These are phyloP conservation scores for Neurospora sp. DNA, from an alignment of 495 filamentous ascomycete genomes.

Conservation along the genomic window DNA sequence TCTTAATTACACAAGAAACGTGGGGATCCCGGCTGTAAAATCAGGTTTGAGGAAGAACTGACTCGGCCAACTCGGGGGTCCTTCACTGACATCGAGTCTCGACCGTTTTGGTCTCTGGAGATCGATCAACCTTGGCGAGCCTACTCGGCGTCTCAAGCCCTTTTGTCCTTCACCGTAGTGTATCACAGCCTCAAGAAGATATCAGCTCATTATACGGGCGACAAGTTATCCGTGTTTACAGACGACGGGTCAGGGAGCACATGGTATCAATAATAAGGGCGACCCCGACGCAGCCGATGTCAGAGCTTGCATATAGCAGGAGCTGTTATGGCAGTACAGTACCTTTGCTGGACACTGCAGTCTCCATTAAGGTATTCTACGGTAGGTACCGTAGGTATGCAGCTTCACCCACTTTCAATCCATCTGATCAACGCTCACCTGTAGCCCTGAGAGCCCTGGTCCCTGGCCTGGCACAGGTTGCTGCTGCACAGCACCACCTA, in stretches of 20 bases:
- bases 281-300: slow-evolving; percentile 33
- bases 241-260: slow-evolving; percentile 15
- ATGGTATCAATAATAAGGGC: slow-evolving; percentile 25
- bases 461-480: slow-evolving; percentile 35
- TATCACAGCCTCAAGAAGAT: not conserved
- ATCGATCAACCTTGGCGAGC: not conserved
- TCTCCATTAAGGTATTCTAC: not conserved
- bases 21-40: not conserved
- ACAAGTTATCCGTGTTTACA: slow-evolving; percentile 13
- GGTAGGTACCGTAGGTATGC: slow-evolving; percentile 12
- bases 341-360: slow-evolving; percentile 3
- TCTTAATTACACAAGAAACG: not conserved
- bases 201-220: slow-evolving; percentile 5
- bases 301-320: slow-evolving; percentile 34
- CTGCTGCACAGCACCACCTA: slow-evolving; percentile 11
- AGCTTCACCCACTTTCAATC: slow-evolving; percentile 24
- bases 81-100: not conserved
- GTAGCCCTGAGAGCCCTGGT: slow-evolving; percentile 25
- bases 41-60: not conserved
- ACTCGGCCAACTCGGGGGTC: not conserved
- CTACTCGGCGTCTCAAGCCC: not conserved
- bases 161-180: slow-evolving; percentile 1
- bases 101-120: not conserved
- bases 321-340: slow-evolving; percentile 25
- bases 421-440: slow-evolving; percentile 36